Conservation (phyloP, 352 stramenopile species). For the Phytophthora multivora region DNA sequence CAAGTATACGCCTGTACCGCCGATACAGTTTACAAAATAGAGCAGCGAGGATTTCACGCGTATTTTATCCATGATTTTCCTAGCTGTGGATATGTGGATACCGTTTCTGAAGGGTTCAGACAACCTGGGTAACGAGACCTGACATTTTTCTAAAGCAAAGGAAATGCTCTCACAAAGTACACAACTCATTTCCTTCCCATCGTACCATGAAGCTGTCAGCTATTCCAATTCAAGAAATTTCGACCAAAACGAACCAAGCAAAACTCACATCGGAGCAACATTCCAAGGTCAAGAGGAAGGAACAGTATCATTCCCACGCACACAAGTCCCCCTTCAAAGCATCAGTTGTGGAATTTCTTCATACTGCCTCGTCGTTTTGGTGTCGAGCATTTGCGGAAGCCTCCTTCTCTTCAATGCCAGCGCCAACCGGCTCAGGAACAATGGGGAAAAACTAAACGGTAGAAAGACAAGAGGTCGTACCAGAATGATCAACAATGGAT, state of each 20-base stretch:
- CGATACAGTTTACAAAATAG: conserved; percentile 26
- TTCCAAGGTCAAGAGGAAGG: neutral
- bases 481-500: neutral
- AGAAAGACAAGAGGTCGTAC: neutral
- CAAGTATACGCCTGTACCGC: conserved; percentile 8
- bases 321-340: neutral
- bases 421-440: neutral
- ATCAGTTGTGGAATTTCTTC: neutral
- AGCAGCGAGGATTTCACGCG: neutral
- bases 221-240: neutral
- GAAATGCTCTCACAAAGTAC: too few relatives aligned
- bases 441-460: neutral
- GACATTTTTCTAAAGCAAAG: too few relatives aligned
- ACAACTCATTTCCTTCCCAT: too few relatives aligned
- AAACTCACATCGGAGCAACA: conserved; percentile 7
- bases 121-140: too few relatives aligned
- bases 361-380: conserved; percentile 5
- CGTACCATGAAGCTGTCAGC: neutral
- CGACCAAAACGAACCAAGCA: conserved; percentile 5
- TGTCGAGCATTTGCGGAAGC: neutral
- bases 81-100: too few relatives aligned
- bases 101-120: too few relatives aligned
- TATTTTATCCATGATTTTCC: too few relatives aligned
- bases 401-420: neutral
- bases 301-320: neutral